Evolutionary conservation across 352 stramenopile species (phyloP).

Genomic region (Phytophthora multivora): DNA sequence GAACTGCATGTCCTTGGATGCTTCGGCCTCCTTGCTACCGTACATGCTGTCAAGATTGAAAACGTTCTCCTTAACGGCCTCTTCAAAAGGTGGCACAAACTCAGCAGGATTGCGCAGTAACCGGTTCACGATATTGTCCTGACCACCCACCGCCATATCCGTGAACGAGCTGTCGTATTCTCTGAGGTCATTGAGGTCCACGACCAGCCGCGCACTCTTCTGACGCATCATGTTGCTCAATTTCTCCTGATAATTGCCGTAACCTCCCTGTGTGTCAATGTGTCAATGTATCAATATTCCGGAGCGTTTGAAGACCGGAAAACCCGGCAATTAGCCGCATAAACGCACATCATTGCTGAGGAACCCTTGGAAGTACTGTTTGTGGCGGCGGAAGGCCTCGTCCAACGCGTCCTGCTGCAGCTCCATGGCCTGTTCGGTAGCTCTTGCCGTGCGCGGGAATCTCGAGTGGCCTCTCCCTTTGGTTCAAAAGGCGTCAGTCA

Average conservation of each 20-base stretch:
- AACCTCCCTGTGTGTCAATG: constrained; percentile 55
- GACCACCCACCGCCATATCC: constrained; percentile 49
- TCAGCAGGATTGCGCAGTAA: constrained; percentile 81
- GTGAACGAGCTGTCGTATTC: constrained; percentile 90
- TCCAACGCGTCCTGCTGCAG: constrained; percentile 85
- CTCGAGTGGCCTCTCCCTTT: constrained; percentile 25
- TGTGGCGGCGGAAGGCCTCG: constrained; percentile 86
- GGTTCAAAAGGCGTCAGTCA: constrained; percentile 15
- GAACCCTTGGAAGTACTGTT: constrained; percentile 89
- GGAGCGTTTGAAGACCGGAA: not conserved
- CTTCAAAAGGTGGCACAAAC: constrained; percentile 85
- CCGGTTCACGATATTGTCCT: constrained; percentile 81
- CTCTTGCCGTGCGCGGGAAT: constrained; percentile 33
- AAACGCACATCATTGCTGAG: constrained; percentile 74
- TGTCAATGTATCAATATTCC: constrained; percentile 2
- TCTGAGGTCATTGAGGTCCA: constrained; percentile 92
- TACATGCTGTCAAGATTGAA: constrained; percentile 86
- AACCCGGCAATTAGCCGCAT: not conserved
- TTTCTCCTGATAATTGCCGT: constrained; percentile 82
- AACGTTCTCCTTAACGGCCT: constrained; percentile 78
- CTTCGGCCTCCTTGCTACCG: constrained; percentile 74
- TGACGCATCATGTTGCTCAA: constrained; percentile 84
- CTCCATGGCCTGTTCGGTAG: constrained; percentile 50
- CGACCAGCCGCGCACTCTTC: constrained; percentile 71
- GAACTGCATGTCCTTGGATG: constrained; percentile 78